These are phyloP conservation scores for Mycosarcoma mackinlayi DNA, from an alignment of 1,284 basidiomycete species.

Conservation along the genomic window DNA sequence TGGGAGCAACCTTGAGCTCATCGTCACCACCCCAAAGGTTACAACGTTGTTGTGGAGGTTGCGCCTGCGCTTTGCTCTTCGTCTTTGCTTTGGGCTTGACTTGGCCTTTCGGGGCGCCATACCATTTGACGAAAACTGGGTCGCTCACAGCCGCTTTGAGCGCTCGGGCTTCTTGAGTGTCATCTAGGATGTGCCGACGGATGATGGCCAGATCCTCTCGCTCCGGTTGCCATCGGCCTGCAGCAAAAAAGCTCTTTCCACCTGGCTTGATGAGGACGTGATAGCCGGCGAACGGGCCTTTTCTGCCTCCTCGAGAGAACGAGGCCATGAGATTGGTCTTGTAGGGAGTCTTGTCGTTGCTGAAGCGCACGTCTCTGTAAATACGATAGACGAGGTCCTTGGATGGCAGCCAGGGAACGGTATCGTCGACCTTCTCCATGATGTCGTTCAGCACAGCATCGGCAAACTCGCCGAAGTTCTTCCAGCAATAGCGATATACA, in stretches of 20 bases:
- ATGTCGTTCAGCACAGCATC: slow-evolving; percentile 77
- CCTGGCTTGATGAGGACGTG: slow-evolving; percentile 43
- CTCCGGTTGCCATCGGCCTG: slow-evolving; percentile 84
- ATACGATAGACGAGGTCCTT: slow-evolving; percentile 81
- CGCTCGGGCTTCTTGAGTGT: slow-evolving; percentile 75
- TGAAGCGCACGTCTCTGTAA: slow-evolving; percentile 81
- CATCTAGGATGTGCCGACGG: slow-evolving; percentile 72
- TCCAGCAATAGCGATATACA: slow-evolving; percentile 25
- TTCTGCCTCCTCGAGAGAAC: slow-evolving; percentile 81
- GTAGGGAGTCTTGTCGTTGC: slow-evolving; percentile 92
- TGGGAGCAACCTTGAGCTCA: slow-evolving; percentile 74
- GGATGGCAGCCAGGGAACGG: slow-evolving; percentile 84
- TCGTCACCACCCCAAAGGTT: slow-evolving; percentile 75
- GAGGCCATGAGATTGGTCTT: slow-evolving; percentile 81
- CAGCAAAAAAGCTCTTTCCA: slow-evolving; percentile 76
- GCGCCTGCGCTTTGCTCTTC: neutral
- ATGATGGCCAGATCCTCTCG: slow-evolving; percentile 81
- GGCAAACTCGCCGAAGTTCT: slow-evolving; percentile 86
- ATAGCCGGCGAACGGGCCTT: slow-evolving; percentile 79
- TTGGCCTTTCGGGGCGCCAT: slow-evolving; percentile 74
- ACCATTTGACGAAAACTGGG: slow-evolving; percentile 77
- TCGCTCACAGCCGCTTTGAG: slow-evolving; percentile 77
- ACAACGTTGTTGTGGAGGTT: slow-evolving; percentile 5
- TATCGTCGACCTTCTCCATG: slow-evolving; percentile 76
- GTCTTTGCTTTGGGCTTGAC: slow-evolving; percentile 14